These are phyloP conservation scores for Trichosporon sp. DNA, from an alignment of 1,284 basidiomycete species.

Conservation along the genomic window DNA sequence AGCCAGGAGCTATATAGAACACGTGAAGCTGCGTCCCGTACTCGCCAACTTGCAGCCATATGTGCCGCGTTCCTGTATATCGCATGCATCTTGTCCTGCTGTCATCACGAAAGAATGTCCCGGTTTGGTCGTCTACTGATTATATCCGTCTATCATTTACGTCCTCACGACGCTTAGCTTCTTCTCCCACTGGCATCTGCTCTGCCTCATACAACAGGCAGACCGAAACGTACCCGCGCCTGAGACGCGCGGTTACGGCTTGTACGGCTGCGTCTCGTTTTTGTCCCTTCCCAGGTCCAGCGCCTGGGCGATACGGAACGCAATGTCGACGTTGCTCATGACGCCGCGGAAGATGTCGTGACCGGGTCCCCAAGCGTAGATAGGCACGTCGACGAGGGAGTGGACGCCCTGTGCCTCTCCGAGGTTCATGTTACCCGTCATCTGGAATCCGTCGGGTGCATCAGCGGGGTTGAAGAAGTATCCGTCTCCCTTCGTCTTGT, in stretches of 20 bases:
- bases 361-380: slow-evolving; percentile 48
- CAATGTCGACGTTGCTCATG: slow-evolving; percentile 41
- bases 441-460: slow-evolving; percentile 39
- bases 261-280: slow-evolving; percentile 34
- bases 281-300: slow-evolving; percentile 38
- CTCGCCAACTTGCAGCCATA: no score
- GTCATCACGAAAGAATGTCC: no score
- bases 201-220: no score
- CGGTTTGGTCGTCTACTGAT: no score
- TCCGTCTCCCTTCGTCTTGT: slow-evolving; percentile 18
- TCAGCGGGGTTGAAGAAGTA: slow-evolving; percentile 47
- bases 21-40: no score
- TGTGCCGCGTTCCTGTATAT: no score
- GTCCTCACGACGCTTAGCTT: no score
- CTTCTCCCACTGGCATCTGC: no score
- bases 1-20: no score
- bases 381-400: slow-evolving; percentile 44
- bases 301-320: slow-evolving; percentile 44
- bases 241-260: slow-evolving; percentile 27
- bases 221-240: no score
- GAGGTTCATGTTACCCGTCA: slow-evolving; percentile 45
- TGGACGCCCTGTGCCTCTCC: slow-evolving; percentile 45
- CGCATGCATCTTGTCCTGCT: no score
- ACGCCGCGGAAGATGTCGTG: slow-evolving; percentile 46
- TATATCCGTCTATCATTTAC: no score